Evolutionary conservation across 2,329 filamentous ascomycete genomes (phyloP).

Genomic region (Penicillium sp.): DNA sequence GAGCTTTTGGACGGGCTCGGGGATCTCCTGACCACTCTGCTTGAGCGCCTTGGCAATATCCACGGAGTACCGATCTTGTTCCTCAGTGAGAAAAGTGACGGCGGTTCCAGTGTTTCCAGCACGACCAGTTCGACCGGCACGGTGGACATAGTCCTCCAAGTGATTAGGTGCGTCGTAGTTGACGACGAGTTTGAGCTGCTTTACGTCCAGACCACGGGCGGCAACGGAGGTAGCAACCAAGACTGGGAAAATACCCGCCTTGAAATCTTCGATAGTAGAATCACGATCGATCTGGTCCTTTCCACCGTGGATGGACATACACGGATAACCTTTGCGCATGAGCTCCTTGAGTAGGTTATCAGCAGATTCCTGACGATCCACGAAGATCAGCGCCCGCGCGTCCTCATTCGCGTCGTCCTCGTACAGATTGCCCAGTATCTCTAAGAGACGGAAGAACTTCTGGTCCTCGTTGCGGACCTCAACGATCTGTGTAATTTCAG

Average conservation of each 20-base stretch:
- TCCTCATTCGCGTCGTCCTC: conserved; percentile 75
- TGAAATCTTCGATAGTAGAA: conserved; percentile 90
- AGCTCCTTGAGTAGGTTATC: conserved; percentile 77
- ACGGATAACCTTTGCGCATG: conserved; percentile 81
- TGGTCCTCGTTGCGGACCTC: conserved; percentile 79
- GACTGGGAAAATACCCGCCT: conserved; percentile 83
- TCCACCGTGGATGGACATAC: conserved; percentile 90
- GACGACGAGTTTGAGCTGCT: conserved; percentile 91
- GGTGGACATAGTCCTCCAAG: conserved; percentile 93
- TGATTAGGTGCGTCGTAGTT: conserved; percentile 95
- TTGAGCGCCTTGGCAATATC: conserved; percentile 90
- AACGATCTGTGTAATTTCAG: conserved; percentile 84
- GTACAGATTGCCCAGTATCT: conserved; percentile 84
- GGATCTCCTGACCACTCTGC: conserved; percentile 82
- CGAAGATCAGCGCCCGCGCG: conserved; percentile 84
- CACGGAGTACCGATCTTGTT: conserved; percentile 86
- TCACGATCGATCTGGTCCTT: conserved; percentile 93
- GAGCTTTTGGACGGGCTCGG: conserved; percentile 64
- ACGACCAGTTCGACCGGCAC: conserved; percentile 88
- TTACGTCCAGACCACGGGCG: conserved; percentile 91
- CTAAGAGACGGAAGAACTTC: conserved; percentile 81
- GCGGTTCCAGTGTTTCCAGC: conserved; percentile 94
- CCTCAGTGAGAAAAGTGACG: conserved; percentile 87
- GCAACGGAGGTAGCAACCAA: conserved; percentile 94
- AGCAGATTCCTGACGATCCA: conserved; percentile 87